Evolutionary conservation across 345 rosid species (phyloP), one percentile per base, ranked within the genome.

Genomic region (Acer campestre): DNA sequence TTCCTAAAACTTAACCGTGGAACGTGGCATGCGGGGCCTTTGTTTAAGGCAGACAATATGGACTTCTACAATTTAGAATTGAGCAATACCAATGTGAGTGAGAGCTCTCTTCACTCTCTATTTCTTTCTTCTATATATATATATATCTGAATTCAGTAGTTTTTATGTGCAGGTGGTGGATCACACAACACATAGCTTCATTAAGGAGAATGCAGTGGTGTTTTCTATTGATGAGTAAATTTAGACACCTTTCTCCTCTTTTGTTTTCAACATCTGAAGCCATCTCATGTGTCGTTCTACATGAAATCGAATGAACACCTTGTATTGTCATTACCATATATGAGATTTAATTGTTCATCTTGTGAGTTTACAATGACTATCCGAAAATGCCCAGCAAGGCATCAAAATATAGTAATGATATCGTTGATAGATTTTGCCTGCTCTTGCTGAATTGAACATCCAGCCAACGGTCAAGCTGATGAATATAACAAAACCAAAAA

Each of bases 11-110:
- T 92, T 13, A 80, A 91, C 67, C 51, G 42, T 0, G 98, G 99
- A 68, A 93, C 98, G 0, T 95, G 99, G 98, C 98, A 95, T 29
- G 96, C 85, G 0, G 99, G 98, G 49, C 98, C 98, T 1, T 61
- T 95, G 78, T 92, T 93, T 27, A 68, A 11, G 71, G 89, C 80
- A 0, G 84, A 79, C 8, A 17, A 66, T 22, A 88, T 92, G 97
- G 92, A 89, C 76, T 93, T 95, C 84, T 95, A 90, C 89, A 93
- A 93, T 79, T 66, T 95, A 51, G 99, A 93, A 84, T 80, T 95
- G 49, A 92, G 88, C 84, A 76, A 95, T 74, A 93, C 98, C 68
- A 90, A 92, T 75, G 99, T 93, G 80, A 91, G 91, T 61, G 46
- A 42, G 46, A 42, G 46, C 46, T 67, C 16, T 59, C 31, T 29